Evolutionary conservation across 2,329 filamentous ascomycete genomes (phyloP), one percentile per base, ranked within the genome.

Genomic region (Grosmannia huntii): DNA sequence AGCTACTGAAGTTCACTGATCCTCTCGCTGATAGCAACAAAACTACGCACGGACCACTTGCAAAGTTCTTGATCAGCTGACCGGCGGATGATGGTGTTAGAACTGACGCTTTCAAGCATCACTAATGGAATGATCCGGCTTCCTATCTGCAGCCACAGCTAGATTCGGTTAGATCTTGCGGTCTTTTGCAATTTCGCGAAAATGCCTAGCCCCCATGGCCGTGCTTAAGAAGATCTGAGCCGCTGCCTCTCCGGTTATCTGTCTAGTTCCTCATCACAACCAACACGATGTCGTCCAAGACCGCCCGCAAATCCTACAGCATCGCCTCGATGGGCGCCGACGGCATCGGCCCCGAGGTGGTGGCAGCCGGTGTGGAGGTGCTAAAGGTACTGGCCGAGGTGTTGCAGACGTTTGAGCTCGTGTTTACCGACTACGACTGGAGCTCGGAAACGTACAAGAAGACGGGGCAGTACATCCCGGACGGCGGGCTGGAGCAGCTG

Each of bases 371-470:
- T 51, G 68, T 71, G n/a, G 66, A 65, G 49, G 66, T 70, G 48
- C 65, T 72, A 21, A 65, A 69, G 63, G 69, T 60, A 55, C 65
- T 50, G 60, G 55, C 56, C 10, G 66, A 73, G 38, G 72, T 76
- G 1, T 70, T 83, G 1, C 73, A 78, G 46, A 76, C 77, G 0
- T 88, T 89, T 68, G 72, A 76, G 10, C 72, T 89, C 0, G 70
- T 80, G 12, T 87, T 87, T 65, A 76, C 75, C 49, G 72, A 83
- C 62, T 85, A 80, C 64, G 82, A 86, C 67, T 87, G 84, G 84
- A 83, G 79, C 63, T 85, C 82, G 0, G 80, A 83, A 19, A 82
- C 76, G 0, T 87, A 84, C 69, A 84, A 84, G 67, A 77, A 78
- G 66, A 83, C 78, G 0, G 85, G 85, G 1, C 76, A 80, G 62